A percentile compares a stretch with the other conserved stretches of the same genome.
Conservation (phyloP, 2,329 filamentous ascomycete species). For the Xylariaceae sp. region DNA sequence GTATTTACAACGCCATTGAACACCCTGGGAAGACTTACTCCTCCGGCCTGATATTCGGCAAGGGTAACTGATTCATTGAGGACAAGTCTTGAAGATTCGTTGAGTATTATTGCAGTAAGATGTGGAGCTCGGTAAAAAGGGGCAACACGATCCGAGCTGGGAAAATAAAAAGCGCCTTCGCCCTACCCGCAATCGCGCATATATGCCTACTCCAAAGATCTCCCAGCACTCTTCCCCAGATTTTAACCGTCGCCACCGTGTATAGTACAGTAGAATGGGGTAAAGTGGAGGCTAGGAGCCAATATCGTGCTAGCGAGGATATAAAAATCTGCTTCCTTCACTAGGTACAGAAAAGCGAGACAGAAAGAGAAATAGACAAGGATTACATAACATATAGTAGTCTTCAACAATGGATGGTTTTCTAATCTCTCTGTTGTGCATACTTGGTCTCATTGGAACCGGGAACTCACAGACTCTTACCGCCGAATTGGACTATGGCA, state of each 20-base stretch:
- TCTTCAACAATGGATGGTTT: slow-evolving; percentile 2
- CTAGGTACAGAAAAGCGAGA: no score
- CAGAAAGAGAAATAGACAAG: background rate
- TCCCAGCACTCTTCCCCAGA: background rate
- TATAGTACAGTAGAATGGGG: no score
- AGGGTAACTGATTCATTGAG: no score
- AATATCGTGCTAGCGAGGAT: background rate
- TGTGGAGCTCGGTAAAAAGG: slow-evolving; percentile 10
- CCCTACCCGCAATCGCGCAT: background rate
- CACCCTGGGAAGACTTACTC: no score
- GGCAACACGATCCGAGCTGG: slow-evolving; percentile 9
- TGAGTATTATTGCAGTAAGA: no score
- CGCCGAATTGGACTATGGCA: slow-evolving; percentile 44
- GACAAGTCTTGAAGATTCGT: no score
- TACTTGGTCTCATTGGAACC: slow-evolving; percentile 5
- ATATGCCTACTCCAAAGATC: slow-evolving; percentile 9
- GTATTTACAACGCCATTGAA: no score
- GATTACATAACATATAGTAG: slow-evolving; percentile 3
- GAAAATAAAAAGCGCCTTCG: background rate
- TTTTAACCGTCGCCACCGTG: background rate
- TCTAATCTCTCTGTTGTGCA: slow-evolving; percentile 3
- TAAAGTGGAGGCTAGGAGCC: background rate
- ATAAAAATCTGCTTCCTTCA: background rate
- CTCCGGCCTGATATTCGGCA: no score
- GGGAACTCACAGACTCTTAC: slow-evolving; percentile 28